Conservation (phyloP, 2,329 filamentous ascomycete genomes). For the Cladosporium sp. region DNA sequence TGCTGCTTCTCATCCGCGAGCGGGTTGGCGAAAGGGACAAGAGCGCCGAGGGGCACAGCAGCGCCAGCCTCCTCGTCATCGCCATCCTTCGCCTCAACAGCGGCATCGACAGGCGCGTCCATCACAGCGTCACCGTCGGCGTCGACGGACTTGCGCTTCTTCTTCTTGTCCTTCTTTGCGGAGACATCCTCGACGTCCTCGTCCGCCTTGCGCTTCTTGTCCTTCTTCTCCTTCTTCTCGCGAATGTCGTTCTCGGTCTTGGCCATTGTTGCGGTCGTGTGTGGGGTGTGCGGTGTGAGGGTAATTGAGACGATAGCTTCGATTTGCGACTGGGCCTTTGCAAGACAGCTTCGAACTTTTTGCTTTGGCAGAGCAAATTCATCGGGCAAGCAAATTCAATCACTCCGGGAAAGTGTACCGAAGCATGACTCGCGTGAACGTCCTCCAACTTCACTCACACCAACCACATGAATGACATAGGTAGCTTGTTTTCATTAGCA, state of each 20-base stretch:
- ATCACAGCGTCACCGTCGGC: conserved; percentile 25
- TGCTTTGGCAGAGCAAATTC: too few relatives aligned
- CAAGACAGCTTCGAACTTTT: conserved; percentile 11
- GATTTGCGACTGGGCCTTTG: conserved; percentile 7
- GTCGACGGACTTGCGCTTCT: conserved; percentile 55
- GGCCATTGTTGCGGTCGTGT: conserved; percentile 27
- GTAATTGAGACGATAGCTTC: background rate
- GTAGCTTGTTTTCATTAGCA: too few relatives aligned
- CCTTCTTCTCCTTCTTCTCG: conserved; percentile 33
- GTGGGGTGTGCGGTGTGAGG: background rate
- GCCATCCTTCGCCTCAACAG: conserved; percentile 34
- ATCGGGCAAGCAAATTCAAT: too few relatives aligned
- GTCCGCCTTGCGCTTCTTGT: conserved; percentile 34
- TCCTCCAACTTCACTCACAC: too few relatives aligned
- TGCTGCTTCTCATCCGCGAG: conserved; percentile 73
- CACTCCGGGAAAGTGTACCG: too few relatives aligned
- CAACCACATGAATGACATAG: too few relatives aligned
- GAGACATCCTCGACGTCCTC: conserved; percentile 24
- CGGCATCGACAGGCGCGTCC: conserved; percentile 28
- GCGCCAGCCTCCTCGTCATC: conserved; percentile 44
- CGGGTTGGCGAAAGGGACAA: conserved; percentile 81
- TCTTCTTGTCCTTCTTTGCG: conserved; percentile 52
- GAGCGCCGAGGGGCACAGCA: conserved; percentile 46
- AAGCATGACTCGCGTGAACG: too few relatives aligned
- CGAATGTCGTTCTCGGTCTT: conserved; percentile 34